Evolutionary conservation across 2,329 filamentous ascomycete genomes (phyloP), one percentile per base, ranked within the genome.

Genomic region (Plenodomus lindquistii): DNA sequence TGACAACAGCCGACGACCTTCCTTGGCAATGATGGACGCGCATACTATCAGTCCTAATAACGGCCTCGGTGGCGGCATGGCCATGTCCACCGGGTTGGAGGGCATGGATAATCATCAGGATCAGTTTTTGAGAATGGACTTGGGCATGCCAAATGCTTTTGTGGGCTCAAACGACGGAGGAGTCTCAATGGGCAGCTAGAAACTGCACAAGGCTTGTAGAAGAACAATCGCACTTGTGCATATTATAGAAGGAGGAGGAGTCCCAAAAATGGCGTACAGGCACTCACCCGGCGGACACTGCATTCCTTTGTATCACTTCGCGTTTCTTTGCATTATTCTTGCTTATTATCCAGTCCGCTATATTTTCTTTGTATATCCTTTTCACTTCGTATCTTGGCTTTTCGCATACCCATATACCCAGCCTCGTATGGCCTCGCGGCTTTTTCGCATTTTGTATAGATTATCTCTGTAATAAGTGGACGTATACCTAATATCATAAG

Each of bases 101-200:
- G 66, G 62, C 37, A 63, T 71, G 27, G 65, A 71, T 20, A 52
- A 35, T 36, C 62, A 67, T 20, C 60, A 60, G 47, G 68, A 72
- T 37, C 60, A 60, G 34, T 72, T 69, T 35, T 44, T 72, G 13
- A 40, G 62, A 10, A 61, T 71, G 54, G 67, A 68, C 16, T 69
- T 72, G 59, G 63, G 59, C 1, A 49, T 69, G 20, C 38, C 60
- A n/a, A 46, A 60, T 11, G 59, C 57, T 2, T 70, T 66, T 37
- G 66, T 69, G 13, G 62, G 60, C 5, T 59, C 61, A 1, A 64
- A 61, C 27, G 60, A 58, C 21, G 60, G 62, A 21, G 41, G 43
- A n/a, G 52, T 55, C 2, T 52, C 52, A 13, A 61, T 61, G 58
- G 58, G 58, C 37, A 38, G 49, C 17, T 48, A 37, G 35, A 35